Conservation (phyloP, 208 protist genomes). For the Willaertia magna region DNA sequence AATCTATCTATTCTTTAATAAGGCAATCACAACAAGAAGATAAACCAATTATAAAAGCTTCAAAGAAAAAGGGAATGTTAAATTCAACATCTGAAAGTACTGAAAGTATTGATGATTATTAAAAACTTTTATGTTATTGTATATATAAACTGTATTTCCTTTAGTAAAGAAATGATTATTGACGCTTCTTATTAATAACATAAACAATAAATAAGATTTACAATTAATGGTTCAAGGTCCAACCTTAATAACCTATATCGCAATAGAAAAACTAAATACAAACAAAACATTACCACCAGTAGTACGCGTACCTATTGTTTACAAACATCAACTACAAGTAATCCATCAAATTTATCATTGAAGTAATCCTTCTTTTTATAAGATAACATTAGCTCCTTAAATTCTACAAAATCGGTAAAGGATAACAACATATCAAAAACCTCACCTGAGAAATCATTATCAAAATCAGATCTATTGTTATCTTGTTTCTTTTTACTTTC, state of each 20-base stretch:
- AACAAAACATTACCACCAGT: no score
- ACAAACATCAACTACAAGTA: background rate
- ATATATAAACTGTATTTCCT: no score
- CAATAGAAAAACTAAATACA: no score
- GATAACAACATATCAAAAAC: background rate
- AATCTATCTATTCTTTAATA: background rate
- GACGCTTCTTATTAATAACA: no score
- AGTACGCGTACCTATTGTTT: no score
- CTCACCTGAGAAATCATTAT: background rate
- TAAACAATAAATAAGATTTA: no score
- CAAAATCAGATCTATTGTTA: background rate
- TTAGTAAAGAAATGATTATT: no score
- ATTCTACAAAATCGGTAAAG: background rate
- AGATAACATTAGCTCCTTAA: background rate
- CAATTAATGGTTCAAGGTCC: no score
- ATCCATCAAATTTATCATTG: background rate
- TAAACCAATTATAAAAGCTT: background rate
- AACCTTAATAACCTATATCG: no score
- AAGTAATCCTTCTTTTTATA: background rate
- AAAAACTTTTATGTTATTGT: no score
- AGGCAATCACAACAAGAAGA: background rate
- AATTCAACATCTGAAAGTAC: background rate
- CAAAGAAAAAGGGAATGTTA: background rate
- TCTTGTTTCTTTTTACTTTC: background rate
- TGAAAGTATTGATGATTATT: background rate